These are phyloP conservation scores for Phaffomyces antillensis DNA, from an alignment of 805 yeast genomes.

Conservation along the genomic window DNA sequence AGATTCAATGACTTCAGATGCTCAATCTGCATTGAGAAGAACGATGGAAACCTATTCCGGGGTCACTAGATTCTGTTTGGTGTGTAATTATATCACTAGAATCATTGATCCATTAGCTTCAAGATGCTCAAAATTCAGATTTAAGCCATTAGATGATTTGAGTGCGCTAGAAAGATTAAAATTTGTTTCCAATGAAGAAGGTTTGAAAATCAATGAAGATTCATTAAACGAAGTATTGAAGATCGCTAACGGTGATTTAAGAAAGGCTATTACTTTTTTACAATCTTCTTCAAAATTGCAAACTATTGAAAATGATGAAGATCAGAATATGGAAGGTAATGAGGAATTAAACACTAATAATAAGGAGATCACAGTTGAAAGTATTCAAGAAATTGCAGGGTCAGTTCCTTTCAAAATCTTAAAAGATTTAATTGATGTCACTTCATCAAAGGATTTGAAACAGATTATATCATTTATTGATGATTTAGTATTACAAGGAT, in stretches of 20 bases:
- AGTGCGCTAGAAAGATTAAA: conserved; percentile 65
- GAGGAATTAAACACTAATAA: conserved; percentile 11
- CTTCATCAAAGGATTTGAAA: conserved; percentile 26
- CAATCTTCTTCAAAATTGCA: conserved; percentile 73
- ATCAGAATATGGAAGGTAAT: conserved; percentile 28
- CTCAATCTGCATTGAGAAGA: conserved; percentile 91
- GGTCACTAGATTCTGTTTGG: conserved; percentile 87
- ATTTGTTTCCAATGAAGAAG: conserved; percentile 47
- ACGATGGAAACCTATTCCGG: conserved; percentile 91
- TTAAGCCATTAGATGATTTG: conserved; percentile 63
- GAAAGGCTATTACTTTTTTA: conserved; percentile 84
- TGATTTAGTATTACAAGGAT: conserved; percentile 56
- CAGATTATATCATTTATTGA: conserved; percentile 38
- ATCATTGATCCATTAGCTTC: conserved; percentile 96
- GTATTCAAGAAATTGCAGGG: conserved; percentile 71
- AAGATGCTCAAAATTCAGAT: conserved; percentile 92
- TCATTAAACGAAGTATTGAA: conserved; percentile 56
- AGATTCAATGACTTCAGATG: conserved; percentile 95
- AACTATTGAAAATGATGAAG: conserved; percentile 25
- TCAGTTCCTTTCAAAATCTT: conserved; percentile 50
- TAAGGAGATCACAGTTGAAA: conserved; percentile 31
- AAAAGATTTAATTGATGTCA: conserved; percentile 32
- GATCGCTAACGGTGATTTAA: conserved; percentile 84
- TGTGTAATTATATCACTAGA: conserved; percentile 94
- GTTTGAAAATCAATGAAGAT: conserved; percentile 35